Evolutionary conservation across 768 basidiomycete species (phyloP), one percentile per base, ranked within the genome.

Genomic region (Saitozyma podzolica): DNA sequence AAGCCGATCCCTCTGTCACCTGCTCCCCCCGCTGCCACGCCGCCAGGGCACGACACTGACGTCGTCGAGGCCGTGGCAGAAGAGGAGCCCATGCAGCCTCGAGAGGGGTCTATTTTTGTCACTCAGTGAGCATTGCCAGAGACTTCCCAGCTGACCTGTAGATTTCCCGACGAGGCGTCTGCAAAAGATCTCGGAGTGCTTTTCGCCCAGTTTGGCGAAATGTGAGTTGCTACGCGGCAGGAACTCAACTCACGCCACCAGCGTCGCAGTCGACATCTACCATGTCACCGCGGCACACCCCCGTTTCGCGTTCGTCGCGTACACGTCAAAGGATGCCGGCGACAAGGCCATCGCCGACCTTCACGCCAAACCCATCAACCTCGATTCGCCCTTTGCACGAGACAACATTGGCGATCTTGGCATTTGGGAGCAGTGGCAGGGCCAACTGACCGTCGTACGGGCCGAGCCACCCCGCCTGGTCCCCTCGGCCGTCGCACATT

Each of bases 211-310:
- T 79, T 70, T 51, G 78, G 78, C 8, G 54, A 70, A 43, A 72
- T 78, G 77, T 76, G 54, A 72, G 75, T 66, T 8, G 29, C 2
- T 3, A 29, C 10, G 19, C 8, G 17, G 29, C n/a, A 40, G 19
- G 9, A 16, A 40, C 41, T 43, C 39, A 13, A 53, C 43, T n/a
- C 58, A 59, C 67, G 40, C 64, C 42, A 9, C 17, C 62, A 79
- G 76, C 48, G 58, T 68, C 8, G 69, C 76, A 9, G 76, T 79
- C 48, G 78, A 79, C 67, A 76, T 79, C 56, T 77, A 76, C 57
- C 73, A 77, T 47, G 71, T 77, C 19, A 73, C 74, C 7, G 65
- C 78, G 1, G 39, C 62, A 13, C 61, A 66, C 45, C 75, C 76
- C 29, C 73, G 78, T 9, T 79, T 77, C 55, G 78, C 78, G 39